Conservation (phyloP, 2,329 filamentous ascomycete species). For the Nemania sp. region DNA sequence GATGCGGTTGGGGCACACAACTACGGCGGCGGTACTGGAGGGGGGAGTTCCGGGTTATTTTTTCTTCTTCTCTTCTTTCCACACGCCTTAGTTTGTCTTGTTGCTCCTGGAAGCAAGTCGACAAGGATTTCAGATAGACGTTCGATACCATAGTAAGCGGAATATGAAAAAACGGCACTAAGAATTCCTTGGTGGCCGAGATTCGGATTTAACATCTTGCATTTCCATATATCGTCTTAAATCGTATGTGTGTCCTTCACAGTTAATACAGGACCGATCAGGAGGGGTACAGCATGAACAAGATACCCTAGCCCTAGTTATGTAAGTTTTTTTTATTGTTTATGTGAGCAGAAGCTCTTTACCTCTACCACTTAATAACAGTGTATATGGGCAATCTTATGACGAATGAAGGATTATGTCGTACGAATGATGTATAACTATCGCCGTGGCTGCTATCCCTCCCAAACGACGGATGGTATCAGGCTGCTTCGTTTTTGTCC, state of each 20-base stretch:
- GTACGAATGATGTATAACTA: not conserved
- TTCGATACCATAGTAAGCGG: not conserved
- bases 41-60: not conserved
- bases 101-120: not conserved
- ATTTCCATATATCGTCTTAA: not conserved
- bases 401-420: slow-evolving; percentile 8
- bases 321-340: not conserved
- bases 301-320: not conserved
- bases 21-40: not conserved
- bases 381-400: not conserved
- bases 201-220: not conserved
- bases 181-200: not conserved
- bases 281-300: too few relatives aligned
- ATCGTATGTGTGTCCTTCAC: not conserved
- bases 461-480: not conserved
- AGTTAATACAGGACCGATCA: too few relatives aligned
- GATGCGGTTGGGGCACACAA: not conserved
- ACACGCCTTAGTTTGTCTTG: not conserved
- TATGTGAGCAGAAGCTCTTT: slow-evolving; percentile 4
- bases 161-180: not conserved
- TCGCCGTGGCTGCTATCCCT: not conserved
- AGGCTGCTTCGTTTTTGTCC: slow-evolving; percentile 1
- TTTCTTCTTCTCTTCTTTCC: not conserved
- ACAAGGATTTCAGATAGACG: slow-evolving; percentile 3
- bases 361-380: slow-evolving; percentile 8